Evolutionary conservation across 1,284 basidiomycete genomes (phyloP), one percentile per base, ranked within the genome.

Genomic region (Pascua guehoae): DNA sequence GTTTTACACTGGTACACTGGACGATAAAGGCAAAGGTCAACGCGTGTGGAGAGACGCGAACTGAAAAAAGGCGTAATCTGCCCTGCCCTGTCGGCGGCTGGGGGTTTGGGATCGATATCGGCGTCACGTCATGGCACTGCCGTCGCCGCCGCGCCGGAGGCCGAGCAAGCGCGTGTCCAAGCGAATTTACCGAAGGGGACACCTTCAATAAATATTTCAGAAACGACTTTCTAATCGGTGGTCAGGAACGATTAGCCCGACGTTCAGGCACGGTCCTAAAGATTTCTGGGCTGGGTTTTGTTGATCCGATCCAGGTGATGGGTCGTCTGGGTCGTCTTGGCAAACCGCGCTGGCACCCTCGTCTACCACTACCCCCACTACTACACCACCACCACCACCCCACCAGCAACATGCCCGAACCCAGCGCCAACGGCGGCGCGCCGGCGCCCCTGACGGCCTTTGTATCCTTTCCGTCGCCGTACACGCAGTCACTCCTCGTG

Each of bases 401-500:
- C n/a, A n/a, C n/a, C n/a, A n/a, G n/a, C n/a, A n/a, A n/a, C 47
- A 48, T 47, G 46, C 24, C 46, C 14, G 46, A 47, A 11, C 40
- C 8, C n/a, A 38, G 32, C 5, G 10, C 53, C 43, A 38, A n/a
- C 18, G 41, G 18, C 39, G 32, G 46, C 41, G 38, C 16, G 41
- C 24, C 12, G 49, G 17, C 41, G 39, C 64, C 67, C 0, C 60
- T 80, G 57, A 71, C 70, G 12, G 84, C 84, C 36, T 80, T 85
- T 66, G 83, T 89, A 36, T 82, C 81, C 37, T 93, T 91, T 84
- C 90, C 90, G 0, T 78, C 90, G 14, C 88, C 88, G 8, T 82
- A 91, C 58, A 91, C 89, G 9, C 78, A 84, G 41, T 79, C 82
- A 10, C 83, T 93, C 48, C 86, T 92, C 47, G 78, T 79, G 49